Evolutionary conservation across 2,329 filamentous ascomycete genomes (phyloP), one percentile per base, ranked within the genome.

Genomic region (Cladosporium austrohemisphaericum): DNA sequence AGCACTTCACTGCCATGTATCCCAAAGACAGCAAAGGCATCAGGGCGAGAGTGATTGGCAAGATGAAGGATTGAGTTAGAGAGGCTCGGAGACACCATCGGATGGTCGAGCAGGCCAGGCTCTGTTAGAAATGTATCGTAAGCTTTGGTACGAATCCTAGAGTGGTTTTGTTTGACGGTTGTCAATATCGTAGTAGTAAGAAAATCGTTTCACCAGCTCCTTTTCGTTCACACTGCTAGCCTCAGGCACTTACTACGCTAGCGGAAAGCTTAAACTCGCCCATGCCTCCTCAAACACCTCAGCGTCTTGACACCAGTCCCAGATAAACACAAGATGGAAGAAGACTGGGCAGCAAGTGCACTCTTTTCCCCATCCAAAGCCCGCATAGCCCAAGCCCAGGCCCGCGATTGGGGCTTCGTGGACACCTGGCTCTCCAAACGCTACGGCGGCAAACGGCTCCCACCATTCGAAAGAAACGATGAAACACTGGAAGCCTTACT

Each of bases 381-480:
- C 18, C 85, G 88, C 52, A 84, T 86, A 53, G 86, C 88, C 57
- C 86, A 87, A 54, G 86, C 86, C 10, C 83, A 86, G 55, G 87
- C 89, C 38, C 91, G 92, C 64, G 91, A 96, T 69, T 97, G 92
- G 92, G 84, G 83, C 49, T 89, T 87, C 57, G 79, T 96, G 58
- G 89, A 94, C 68, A 75, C 76, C 59, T 97, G 92, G 91, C 80
- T 96, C 7, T 75, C 77, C 37, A 77, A 79, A 52, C 86, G 86
- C 62, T 87, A 86, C 58, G 76, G 77, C 36, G 78, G 80, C 23
- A 79, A 78, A 37, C 65, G 77, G 0, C 71, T 84, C 0, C 90
- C 89, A 0, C 65, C 76, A 1, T 95, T 95, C 66, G 92, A 97
- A 71, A 84, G 89, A 60, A 96, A 93, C 63, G 77, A 85, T 23